Conservation (phyloP, 768 basidiomycete species). For the Agaricus sinodeliciosus region DNA sequence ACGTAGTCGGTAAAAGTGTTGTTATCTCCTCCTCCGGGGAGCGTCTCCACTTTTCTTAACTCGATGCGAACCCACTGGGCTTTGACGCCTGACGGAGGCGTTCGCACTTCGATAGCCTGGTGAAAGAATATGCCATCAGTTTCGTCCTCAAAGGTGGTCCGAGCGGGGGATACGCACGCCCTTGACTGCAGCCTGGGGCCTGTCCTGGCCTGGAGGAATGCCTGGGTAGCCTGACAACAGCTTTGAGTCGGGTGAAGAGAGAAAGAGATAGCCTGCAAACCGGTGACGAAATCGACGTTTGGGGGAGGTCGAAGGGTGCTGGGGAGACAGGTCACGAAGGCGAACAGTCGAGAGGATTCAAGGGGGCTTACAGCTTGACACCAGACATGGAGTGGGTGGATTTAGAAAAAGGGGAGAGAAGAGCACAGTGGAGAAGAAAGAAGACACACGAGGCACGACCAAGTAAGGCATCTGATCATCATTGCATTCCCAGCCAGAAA, state of each 20-base stretch:
- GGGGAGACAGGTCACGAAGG: constrained; percentile 7
- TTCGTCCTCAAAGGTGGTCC: neutral
- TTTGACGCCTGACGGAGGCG: constrained; percentile 69
- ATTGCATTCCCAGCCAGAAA: constrained; percentile 1
- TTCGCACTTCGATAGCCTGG: constrained; percentile 82
- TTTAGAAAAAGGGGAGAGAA: neutral
- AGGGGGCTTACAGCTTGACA: constrained; percentile 26
- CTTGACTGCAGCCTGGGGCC: constrained; percentile 79
- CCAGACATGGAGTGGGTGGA: constrained; percentile 22
- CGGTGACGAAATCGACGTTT: constrained; percentile 84
- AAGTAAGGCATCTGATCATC: neutral
- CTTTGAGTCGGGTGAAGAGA: constrained; percentile 3
- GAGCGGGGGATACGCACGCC: constrained; percentile 51
- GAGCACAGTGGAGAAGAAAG: neutral
- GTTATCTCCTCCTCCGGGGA: constrained; percentile 60
- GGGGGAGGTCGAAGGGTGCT: constrained; percentile 83
- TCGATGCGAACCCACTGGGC: constrained; percentile 92
- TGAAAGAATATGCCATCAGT: neutral
- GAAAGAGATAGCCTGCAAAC: constrained; percentile 28
- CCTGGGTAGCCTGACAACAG: constrained; percentile 65
- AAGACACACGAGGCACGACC: neutral
- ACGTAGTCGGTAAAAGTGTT: constrained; percentile 78
- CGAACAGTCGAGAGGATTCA: neutral
- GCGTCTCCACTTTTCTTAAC: constrained; percentile 83
- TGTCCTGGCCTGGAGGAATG: constrained; percentile 71